Conservation (phyloP, 352 stramenopile species). For the Phytopythium sindhum region DNA sequence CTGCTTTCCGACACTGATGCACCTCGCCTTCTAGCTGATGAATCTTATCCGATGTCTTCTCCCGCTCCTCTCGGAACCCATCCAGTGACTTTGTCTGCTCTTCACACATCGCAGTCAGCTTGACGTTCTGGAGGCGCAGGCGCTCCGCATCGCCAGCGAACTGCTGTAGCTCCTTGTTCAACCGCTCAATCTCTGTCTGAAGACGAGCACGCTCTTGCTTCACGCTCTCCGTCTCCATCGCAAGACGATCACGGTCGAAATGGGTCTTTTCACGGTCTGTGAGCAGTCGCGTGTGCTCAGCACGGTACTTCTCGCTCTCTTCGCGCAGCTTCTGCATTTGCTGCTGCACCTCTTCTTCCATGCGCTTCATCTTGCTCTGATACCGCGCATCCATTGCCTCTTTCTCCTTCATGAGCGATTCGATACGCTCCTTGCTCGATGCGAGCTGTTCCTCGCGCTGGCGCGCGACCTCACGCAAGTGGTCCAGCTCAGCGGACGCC, state of each 20-base stretch:
- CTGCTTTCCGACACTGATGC: constrained; percentile 33
- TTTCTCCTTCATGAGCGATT: constrained; percentile 41
- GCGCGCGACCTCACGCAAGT: constrained; percentile 31
- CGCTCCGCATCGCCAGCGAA: constrained; percentile 35
- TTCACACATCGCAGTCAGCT: constrained; percentile 46
- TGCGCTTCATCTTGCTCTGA: constrained; percentile 45
- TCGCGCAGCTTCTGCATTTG: constrained; percentile 47
- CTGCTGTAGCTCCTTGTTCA: constrained; percentile 45
- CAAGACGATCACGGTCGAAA: constrained; percentile 56
- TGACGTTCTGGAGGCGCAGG: constrained; percentile 51
- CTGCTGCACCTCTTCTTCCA: constrained; percentile 58
- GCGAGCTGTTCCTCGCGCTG: constrained; percentile 49
- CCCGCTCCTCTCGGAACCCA: constrained; percentile 39
- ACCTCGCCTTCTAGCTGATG: constrained; percentile 45
- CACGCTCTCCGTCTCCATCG: constrained; percentile 38
- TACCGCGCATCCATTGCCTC: constrained; percentile 21
- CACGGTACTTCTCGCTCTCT: constrained; percentile 55
- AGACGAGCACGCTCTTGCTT: constrained; percentile 47
- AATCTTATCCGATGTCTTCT: constrained; percentile 36
- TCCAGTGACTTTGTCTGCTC: constrained; percentile 54
- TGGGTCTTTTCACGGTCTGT: constrained; percentile 51
- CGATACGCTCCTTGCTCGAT: constrained; percentile 27
- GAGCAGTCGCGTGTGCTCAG: constrained; percentile 41
- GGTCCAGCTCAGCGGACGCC: constrained; percentile 33
- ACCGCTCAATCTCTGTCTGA: constrained; percentile 45